Evolutionary conservation across 1,284 basidiomycete species (phyloP).

Genomic region (Cutaneotrichosporon sp.): DNA sequence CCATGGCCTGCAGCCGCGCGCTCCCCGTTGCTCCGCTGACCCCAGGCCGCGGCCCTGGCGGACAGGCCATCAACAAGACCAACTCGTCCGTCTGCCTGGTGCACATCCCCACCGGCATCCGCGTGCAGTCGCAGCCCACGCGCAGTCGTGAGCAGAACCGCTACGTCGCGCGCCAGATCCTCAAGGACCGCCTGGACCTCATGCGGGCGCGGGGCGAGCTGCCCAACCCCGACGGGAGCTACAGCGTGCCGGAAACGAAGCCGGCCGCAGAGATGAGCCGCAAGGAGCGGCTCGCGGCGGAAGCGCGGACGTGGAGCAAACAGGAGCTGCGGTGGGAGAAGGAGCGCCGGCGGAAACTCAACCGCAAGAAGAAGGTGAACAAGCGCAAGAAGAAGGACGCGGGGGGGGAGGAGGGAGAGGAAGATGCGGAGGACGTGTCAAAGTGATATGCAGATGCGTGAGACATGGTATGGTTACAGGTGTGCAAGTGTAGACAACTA

Average conservation of each 20-base stretch:
- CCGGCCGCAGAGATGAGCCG: slow-evolving; percentile 14
- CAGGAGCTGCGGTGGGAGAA: slow-evolving; percentile 50
- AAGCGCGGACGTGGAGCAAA: slow-evolving; percentile 33
- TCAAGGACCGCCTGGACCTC: slow-evolving; percentile 48
- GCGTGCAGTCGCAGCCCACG: slow-evolving; percentile 55
- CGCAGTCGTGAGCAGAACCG: slow-evolving; percentile 54
- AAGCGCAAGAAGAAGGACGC: slow-evolving; percentile 33
- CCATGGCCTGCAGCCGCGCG: too few relatives aligned
- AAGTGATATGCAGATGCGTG: neutral
- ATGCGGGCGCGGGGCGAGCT: slow-evolving; percentile 32
- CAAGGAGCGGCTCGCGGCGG: slow-evolving; percentile 28
- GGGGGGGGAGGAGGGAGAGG: slow-evolving; percentile 11
- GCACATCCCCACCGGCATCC: slow-evolving; percentile 54
- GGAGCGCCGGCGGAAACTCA: slow-evolving; percentile 49
- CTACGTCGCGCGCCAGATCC: slow-evolving; percentile 49
- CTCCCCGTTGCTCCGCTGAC: slow-evolving; percentile 1
- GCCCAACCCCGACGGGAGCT: neutral
- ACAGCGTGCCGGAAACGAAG: neutral
- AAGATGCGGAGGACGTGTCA: neutral
- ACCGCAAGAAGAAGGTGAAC: slow-evolving; percentile 50
- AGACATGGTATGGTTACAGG: neutral
- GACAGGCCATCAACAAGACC: slow-evolving; percentile 57
- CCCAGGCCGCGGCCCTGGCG: slow-evolving; percentile 55
- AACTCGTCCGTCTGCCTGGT: slow-evolving; percentile 53
- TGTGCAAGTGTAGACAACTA: neutral